Evolutionary conservation across 2,329 filamentous ascomycete species (phyloP), one percentile per base, ranked within the genome.

Genomic region (Penicillium fuscoglaucum): DNA sequence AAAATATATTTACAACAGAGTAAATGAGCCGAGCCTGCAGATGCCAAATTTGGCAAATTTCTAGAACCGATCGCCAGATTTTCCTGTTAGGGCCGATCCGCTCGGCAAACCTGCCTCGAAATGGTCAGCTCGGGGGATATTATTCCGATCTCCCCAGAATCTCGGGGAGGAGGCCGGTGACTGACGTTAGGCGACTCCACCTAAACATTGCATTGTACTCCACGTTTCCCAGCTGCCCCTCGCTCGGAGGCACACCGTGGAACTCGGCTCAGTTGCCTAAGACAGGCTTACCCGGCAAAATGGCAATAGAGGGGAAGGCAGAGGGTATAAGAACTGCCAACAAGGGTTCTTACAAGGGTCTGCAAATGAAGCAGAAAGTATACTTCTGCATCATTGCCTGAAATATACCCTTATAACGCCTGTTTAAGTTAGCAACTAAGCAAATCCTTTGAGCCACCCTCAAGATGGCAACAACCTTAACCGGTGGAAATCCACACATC

Each of bases 401-500:
- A 24, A 35, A 6, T 19, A 13, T 15, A 45, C 9, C 7, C 3
- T 13, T 5, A 21, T 19, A 17, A 28, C 21, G 8, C n/a, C 13
- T 33, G 31, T 33, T 15, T 0, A 15, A 33, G 7, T 10, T 10
- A 10, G n/a, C 15, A 29, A 19, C 12, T 21, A 4, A 35, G n/a
- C 12, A 28, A 37, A 19, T 52, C 6, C 6, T 21, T 33, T 6
- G 9, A 29, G 39, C 35, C 17, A 8, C 41, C n/a, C 4, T 28
- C 33, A 48, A 21, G 1, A 67, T 67, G 65, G 63, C 61, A 15
- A 61, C 63, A 43, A 67, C 65, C 24, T 56, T 66, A 44, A 65
- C 63, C 17, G 65, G 61, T n/a, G 65, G 65, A 49, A 66, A 65
- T 33, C 64, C 64, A 49, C 70, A 74, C 52, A 59, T 74, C 17